Base-by-base conservation (phyloP, 805 yeast genomes). In the Candida krabiensis region DNA sequence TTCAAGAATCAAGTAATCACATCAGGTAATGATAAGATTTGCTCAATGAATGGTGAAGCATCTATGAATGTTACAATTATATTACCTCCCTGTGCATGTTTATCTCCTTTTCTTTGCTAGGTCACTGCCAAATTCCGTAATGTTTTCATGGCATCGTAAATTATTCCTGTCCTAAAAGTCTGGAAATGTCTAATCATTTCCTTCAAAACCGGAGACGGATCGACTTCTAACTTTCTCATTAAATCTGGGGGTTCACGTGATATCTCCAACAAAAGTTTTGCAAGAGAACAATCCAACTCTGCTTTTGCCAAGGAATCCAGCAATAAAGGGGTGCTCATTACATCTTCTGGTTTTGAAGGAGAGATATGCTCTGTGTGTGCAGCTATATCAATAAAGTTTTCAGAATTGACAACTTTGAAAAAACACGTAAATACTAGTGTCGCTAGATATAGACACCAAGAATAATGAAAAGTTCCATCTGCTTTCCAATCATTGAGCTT, bases 381-480 rank as follows among this genome's bases (percentile, higher is more conserved):
- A 21, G 24, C 7, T 21, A 11, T 8, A 7, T 21, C 11, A 11
- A 7, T 21, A 8, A 8, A 7, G 7, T 11, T 21, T 11, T 21
- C 9, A 8, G 24, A 8, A 7, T 21, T 21, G 9, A 21, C 24
- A 7, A 21, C 24, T 9, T 41, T 35, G 35, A 36, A 44, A 24
- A 32, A 48, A 15, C 43, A 25, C 48, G 42, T 40, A 22, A 41
- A 45, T 4, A 43, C 40, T 19, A 48, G 16, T 1, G 46, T 26
- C 4, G 49, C 44, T 12, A 48, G 18, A 27, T 46, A 48, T 13
- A 47, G 32, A 35, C 52, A 45, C 52, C 52, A 47, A 5, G 34
- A 27, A 33, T 47, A 45, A 28, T 47, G 52, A 14, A 44, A 40
- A 5, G 46, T 45, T 2, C 52, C 52, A 33, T 47, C 50, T 19